Conservation (phyloP, 1,139 yeast genomes). For the Magnusiomyces starmeri region DNA sequence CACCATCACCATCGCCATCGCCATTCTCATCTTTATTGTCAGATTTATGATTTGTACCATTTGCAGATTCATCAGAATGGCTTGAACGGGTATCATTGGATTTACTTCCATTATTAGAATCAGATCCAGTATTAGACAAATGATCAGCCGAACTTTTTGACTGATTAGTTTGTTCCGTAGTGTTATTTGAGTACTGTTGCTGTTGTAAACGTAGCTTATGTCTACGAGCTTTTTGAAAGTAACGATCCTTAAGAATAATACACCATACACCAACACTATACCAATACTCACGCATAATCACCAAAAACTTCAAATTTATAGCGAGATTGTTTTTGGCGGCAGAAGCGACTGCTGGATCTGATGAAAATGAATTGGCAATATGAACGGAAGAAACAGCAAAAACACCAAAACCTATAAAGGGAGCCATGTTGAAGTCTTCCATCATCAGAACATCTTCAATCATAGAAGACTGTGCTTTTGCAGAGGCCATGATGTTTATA, state of each 20-base stretch:
- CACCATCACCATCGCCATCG: neutral
- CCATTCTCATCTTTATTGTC: neutral
- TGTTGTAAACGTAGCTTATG: constrained; percentile 12
- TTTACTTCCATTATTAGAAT: neutral
- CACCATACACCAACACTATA: constrained; percentile 36
- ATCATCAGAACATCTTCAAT: constrained; percentile 29
- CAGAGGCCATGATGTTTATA: constrained; percentile 29
- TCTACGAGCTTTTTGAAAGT: constrained; percentile 20
- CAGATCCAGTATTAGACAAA: too few relatives aligned
- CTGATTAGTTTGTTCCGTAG: too few relatives aligned
- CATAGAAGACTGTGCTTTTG: constrained; percentile 30
- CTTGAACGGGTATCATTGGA: neutral
- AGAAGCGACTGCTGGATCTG: constrained; percentile 27
- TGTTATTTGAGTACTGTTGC: constrained; percentile 4
- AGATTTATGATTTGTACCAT: too few relatives aligned
- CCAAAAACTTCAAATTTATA: constrained; percentile 30
- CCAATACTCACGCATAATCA: constrained; percentile 33
- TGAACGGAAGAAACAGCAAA: constrained; percentile 34
- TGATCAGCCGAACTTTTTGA: too few relatives aligned
- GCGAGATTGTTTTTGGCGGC: constrained; percentile 33
- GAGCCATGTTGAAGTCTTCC: constrained; percentile 33
- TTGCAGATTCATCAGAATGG: neutral
- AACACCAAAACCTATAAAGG: constrained; percentile 34
- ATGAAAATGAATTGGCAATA: constrained; percentile 32
- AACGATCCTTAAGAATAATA: constrained; percentile 32